These are phyloP conservation scores for Pseudopyricularia cyperi DNA, from an alignment of 2,329 filamentous ascomycete genomes.

Conservation along the genomic window DNA sequence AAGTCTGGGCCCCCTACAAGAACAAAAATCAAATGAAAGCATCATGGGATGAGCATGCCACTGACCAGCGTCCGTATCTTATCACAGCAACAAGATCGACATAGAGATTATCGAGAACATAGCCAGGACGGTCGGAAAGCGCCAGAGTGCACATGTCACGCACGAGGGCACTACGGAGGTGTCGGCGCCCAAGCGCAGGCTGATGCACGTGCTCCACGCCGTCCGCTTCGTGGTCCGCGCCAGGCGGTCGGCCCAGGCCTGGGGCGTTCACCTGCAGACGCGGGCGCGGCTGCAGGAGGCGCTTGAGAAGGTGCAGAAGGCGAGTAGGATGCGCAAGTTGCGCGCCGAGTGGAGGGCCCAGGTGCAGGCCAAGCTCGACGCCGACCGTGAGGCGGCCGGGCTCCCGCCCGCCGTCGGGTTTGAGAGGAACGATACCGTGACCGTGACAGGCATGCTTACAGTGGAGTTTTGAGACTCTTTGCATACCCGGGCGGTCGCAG, in stretches of 20 bases:
- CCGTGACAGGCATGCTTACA: background rate
- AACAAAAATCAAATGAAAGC: background rate
- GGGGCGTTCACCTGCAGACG: conserved; percentile 38
- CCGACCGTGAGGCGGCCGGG: background rate
- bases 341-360: conserved; percentile 21
- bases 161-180: background rate
- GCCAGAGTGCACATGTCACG: conserved; percentile 5
- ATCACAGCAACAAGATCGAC: conserved; percentile 74
- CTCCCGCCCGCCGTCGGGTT: background rate
- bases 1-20: conserved; percentile 27
- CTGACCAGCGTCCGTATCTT: background rate
- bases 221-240: conserved; percentile 40
- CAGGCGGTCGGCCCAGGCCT: conserved; percentile 31
- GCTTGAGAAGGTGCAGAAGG: conserved; percentile 30
- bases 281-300: conserved; percentile 34
- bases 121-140: conserved; percentile 43
- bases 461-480: background rate
- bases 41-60: background rate
- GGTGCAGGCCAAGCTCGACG: conserved; percentile 4
- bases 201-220: conserved; percentile 13
- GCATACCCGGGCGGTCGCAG: too few relatives aligned
- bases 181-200: conserved; percentile 9
- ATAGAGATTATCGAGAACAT: conserved; percentile 76
- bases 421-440: background rate
- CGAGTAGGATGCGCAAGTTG: conserved; percentile 26